Evolutionary conservation across 176 grass and related monocot genomes (phyloP), one percentile per base, ranked within the genome.

Genomic region (Lolium perenne): DNA sequence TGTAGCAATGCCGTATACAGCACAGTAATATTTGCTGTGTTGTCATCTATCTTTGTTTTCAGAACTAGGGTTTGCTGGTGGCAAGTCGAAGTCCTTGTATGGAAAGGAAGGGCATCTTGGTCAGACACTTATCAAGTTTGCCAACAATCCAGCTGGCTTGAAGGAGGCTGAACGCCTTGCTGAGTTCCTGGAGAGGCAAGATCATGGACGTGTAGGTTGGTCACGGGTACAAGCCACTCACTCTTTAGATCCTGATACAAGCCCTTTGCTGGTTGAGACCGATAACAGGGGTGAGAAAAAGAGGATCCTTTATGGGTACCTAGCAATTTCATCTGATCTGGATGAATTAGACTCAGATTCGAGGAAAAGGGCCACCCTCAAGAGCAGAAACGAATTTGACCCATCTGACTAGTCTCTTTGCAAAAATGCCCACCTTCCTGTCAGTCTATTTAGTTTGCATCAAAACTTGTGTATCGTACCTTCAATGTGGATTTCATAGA

Each of bases 21-120:
- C 78, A 86, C 68, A 70, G 80, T 92, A 86, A 88, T 88, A 81
- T 92, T 85, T 86, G 74, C 80, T 86, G 74, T 60, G 47, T 76
- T 49, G 85, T 80, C 86, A 21, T 89, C 60, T 80, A 68, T 84
- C 41, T 84, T 89, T 87, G 78, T 83, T 89, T 93, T 38, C 94
- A 99, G 97, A 99, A 87, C 83, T 99, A 91, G 97, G 97, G 18
- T 99, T 94, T 91, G 76, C 79, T 74, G 92, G 90, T 71, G 94
- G 94, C 88, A 99, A 94, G 85, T 79, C 97, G 3, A 99, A 92
- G 80, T 94, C 97, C 66, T 89, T 99, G 13, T 94, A 99, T 90
- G 90, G 91, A 81, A 99, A 91, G 66, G 92, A 99, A 89, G 97
- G 97, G 22, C 97, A 99, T 68, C 68, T 87, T 84, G 94, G 94